Evolutionary conservation across 1,284 basidiomycete genomes (phyloP).

Genomic region (Cystobasidium slooffiae): DNA sequence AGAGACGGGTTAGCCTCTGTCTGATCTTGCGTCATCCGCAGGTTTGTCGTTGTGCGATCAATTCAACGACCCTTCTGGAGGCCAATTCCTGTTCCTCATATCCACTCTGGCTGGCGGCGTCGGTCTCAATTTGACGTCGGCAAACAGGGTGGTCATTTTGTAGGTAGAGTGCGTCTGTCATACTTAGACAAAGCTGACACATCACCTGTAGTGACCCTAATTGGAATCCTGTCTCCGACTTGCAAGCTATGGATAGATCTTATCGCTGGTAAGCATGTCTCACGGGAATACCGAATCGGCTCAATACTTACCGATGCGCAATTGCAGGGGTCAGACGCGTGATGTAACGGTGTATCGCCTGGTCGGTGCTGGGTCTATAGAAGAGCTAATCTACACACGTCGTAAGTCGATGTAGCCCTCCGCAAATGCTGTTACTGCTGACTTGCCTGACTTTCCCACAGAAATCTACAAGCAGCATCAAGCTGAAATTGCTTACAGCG

Average conservation of each 20-base stretch:
- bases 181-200: not conserved
- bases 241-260: conserved; percentile 49
- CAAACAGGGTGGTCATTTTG: conserved; percentile 84
- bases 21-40: conserved; percentile 53
- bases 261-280: conserved; percentile 29
- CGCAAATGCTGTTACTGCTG: conserved; percentile 4
- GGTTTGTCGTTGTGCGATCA: conserved; percentile 79
- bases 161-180: not conserved
- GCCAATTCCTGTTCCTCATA: conserved; percentile 73
- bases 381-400: conserved; percentile 52
- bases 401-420: conserved; percentile 46
- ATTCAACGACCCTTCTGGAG: conserved; percentile 68
- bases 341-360: conserved; percentile 84
- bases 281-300: not conserved
- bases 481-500: conserved; percentile 46
- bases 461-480: conserved; percentile 38
- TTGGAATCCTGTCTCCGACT: conserved; percentile 63
- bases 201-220: conserved; percentile 66
- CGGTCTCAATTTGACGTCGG: conserved; percentile 73
- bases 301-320: not conserved
- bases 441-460: not conserved
- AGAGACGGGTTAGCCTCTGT: not conserved
- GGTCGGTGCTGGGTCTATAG: conserved; percentile 73
- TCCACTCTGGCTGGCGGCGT: conserved; percentile 71
- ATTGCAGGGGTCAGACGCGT: conserved; percentile 69